Conservation (phyloP, 805 yeast genomes). For the Saccharomycopsis lassenensis region DNA sequence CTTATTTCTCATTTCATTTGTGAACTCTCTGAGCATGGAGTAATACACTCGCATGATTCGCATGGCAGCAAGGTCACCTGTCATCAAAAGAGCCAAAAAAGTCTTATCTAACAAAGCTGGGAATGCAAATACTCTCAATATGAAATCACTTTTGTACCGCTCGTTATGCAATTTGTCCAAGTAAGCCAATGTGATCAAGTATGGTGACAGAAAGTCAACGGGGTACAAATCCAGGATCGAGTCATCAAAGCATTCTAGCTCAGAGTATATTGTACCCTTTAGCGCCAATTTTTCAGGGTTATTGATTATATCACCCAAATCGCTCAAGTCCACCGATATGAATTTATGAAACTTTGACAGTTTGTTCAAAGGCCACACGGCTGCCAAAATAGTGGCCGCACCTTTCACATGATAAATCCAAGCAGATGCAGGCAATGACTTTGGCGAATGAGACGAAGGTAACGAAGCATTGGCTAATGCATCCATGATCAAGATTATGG, state of each 20-base stretch:
- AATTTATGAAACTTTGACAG: constrained; percentile 55
- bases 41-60: constrained; percentile 85
- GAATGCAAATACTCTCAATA: constrained; percentile 78
- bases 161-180: constrained; percentile 76
- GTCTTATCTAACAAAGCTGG: constrained; percentile 84
- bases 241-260: constrained; percentile 72
- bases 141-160: constrained; percentile 74
- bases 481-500: constrained; percentile 82
- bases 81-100: constrained; percentile 65
- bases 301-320: constrained; percentile 63
- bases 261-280: constrained; percentile 28
- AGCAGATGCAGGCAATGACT: constrained; percentile 79
- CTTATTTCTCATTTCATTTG: constrained; percentile 76
- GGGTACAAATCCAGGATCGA: constrained; percentile 83
- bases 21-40: constrained; percentile 66
- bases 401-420: constrained; percentile 98
- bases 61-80: constrained; percentile 82
- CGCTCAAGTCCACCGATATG: constrained; percentile 82
- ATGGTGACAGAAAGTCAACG: constrained; percentile 72
- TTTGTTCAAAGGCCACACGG: constrained; percentile 86
- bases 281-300: constrained; percentile 23
- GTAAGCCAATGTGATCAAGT: constrained; percentile 76
- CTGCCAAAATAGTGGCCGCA: constrained; percentile 89
- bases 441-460: constrained; percentile 24
- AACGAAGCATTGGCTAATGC: constrained; percentile 84